Evolutionary conservation across 805 yeast genomes (phyloP).

Genomic region (Dipodascus geniculatus): DNA sequence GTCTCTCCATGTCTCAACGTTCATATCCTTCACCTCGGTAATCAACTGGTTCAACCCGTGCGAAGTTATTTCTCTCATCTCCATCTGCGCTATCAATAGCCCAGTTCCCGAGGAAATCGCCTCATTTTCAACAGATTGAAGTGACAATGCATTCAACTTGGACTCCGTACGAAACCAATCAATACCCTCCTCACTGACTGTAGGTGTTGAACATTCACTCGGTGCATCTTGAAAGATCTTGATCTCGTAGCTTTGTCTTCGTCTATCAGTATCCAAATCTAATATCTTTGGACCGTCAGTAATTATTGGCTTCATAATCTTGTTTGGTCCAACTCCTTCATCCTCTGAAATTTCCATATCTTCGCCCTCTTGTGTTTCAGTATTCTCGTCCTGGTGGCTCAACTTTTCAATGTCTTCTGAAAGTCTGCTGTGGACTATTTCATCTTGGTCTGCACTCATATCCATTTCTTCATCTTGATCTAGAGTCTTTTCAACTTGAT

Average conservation of each 20-base stretch:
- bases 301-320: not conserved
- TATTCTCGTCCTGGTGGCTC: not conserved
- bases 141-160: not conserved
- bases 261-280: not conserved
- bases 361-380: not conserved
- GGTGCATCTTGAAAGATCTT: not conserved
- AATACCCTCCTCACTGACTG: not conserved
- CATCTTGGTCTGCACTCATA: not conserved
- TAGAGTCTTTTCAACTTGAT: too few relatives aligned
- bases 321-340: not conserved
- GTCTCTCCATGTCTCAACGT: not conserved
- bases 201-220: not conserved
- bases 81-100: not conserved
- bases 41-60: not conserved
- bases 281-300: not conserved
- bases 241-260: not conserved
- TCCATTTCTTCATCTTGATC: not conserved
- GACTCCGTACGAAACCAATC: not conserved
- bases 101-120: not conserved
- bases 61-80: not conserved
- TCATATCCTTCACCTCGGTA: not conserved
- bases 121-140: not conserved
- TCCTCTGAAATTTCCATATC: not conserved
- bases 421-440: not conserved
- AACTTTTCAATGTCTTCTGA: not conserved